Evolutionary conservation across 2,329 filamentous ascomycete species (phyloP), one percentile per base, ranked within the genome.

Genomic region (Colletotrichum eremochloae): DNA sequence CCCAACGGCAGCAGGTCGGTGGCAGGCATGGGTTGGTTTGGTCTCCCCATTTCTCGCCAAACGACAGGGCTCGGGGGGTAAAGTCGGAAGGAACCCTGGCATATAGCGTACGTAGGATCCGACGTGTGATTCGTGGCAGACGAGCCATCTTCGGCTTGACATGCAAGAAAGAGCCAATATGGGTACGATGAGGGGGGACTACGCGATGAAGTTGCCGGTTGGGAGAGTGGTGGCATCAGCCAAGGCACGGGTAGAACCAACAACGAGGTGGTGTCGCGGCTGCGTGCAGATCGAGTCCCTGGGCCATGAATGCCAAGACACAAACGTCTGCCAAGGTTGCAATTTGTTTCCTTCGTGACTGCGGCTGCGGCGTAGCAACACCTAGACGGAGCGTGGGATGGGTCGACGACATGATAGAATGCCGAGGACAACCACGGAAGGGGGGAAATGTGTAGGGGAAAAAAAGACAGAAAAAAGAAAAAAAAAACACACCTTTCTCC

Each of bases 211-310:
- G 24, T 69, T 60, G 20, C 53, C 38, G 60, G 40, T 50, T 72
- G 50, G 20, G 46, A 60, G 20, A 53, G 31, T 42, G 60, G 48
- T 64, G 55, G 66, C 46, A 64, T 65, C 70, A 72, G 70, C 66
- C 70, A 72, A 69, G 69, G 42, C 40, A 24, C 9, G 42, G n/a
- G 40, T 8, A 48, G 31, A 44, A 29, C 58, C 58, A 56, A 56
- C 50, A 46, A 29, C n/a, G 7, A 31, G 63, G 24, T 40, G 31
- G 36, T 44, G 38, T 68, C 18, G 20, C 44, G 65, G 58, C 33
- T 55, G 66, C 63, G 31, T 50, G 64, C 64, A 63, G 68, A 68
- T 58, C 56, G 15, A 40, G 44, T 46, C 42, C 44, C 36, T 44
- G 68, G 58, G 33, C 18, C 2, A 33, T 31, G 55, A 61, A 61